Base-by-base conservation (phyloP, 495 filamentous ascomycete species). In the Neurospora africana region DNA sequence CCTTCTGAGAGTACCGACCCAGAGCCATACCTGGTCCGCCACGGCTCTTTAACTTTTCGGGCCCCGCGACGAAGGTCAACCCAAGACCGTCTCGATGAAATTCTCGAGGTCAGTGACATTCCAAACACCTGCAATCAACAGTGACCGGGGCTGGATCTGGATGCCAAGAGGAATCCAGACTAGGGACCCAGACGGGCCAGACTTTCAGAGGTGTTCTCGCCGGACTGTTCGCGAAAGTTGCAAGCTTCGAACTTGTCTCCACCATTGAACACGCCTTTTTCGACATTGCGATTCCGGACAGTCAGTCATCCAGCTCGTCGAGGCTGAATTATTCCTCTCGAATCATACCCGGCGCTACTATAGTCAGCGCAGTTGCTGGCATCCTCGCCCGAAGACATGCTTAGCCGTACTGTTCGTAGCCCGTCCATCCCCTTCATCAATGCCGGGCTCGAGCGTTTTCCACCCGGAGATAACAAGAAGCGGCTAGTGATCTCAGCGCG, bases 71-170 rank as follows among this genome's bases (percentile, higher is more conserved):
- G 78, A 33, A 72, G 71, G 71, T 82, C 82, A 11, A 79, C 82
- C 15, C 79, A 83, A 58, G 79, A 83, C 21, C 79, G 83, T 41
- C 73, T 85, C 71, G 78, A 78, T 71, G 76, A 78, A 17, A 84
- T 85, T 75, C 82, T 85, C 71, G 79, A 85, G 82, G 83, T 85
- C 58, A 78, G 79, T 81, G 53, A 61, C 27, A 61, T 65, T 30
- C n/a, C 68, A 47, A 47, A 69, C 33, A 21, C 38, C 5, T 5
- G 21, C 68, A 11, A 61, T 69, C 35, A 69, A 9, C 38, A 43
- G n/a, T 37, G 33, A 69, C 15, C n/a, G 35, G 68, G n/a, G 53
- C 53, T 61, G 15, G 53, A 21, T 69, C 33, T 13, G 33, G 33
- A 69, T 47, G 68, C 41, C 27, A 33, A 58, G 41, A n/a, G n/a